These are phyloP conservation scores for Pichia sp. DNA, from an alignment of 1,139 yeast species.

Conservation along the genomic window DNA sequence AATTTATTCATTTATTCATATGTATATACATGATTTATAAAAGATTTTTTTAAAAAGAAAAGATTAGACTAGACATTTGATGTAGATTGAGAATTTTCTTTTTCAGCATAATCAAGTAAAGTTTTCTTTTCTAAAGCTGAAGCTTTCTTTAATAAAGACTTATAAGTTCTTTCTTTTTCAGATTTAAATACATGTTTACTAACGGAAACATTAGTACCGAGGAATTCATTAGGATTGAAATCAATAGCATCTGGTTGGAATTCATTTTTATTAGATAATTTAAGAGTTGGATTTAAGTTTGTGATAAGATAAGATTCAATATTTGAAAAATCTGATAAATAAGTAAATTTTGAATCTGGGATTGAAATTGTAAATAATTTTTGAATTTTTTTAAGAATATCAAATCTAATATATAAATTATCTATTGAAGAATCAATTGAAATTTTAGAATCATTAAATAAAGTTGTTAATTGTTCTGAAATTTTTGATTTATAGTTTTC, in stretches of 20 bases:
- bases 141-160: constrained; percentile 39
- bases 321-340: constrained; percentile 40
- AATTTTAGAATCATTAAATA: constrained; percentile 1
- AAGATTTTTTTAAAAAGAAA: not conserved
- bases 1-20: too few relatives aligned
- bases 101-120: constrained; percentile 26
- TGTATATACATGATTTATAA: too few relatives aligned
- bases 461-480: not conserved
- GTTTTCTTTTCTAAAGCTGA: constrained; percentile 33
- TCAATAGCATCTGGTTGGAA: constrained; percentile 73
- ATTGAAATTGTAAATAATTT: constrained; percentile 54
- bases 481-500: constrained; percentile 7
- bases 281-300: constrained; percentile 40
- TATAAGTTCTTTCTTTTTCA: constrained; percentile 36
- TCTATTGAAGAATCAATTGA: constrained; percentile 22
- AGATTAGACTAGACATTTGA: not conserved
- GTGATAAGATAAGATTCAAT: constrained; percentile 41
- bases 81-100: not conserved
- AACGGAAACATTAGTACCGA: constrained; percentile 44
- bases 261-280: constrained; percentile 43
- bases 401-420: constrained; percentile 55
- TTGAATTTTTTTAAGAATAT: constrained; percentile 52
- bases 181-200: constrained; percentile 36
- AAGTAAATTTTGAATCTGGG: constrained; percentile 57
- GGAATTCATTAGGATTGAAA: constrained; percentile 42